Conservation (phyloP, 768 basidiomycete genomes). For the Xerocomus brunneocitrinus region DNA sequence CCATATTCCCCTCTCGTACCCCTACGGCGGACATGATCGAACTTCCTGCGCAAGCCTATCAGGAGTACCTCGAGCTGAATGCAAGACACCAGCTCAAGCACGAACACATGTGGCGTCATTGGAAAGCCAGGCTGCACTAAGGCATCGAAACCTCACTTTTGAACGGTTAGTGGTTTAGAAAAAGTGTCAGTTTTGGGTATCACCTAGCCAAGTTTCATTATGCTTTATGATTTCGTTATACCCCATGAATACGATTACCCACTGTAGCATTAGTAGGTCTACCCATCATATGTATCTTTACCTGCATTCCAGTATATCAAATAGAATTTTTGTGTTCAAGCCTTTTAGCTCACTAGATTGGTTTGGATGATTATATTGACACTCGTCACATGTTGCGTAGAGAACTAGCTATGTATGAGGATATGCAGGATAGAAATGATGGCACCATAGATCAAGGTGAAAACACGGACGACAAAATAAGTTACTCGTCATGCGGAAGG, state of each 20-base stretch:
- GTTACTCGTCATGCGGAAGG: conserved; percentile 21
- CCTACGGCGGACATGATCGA: conserved; percentile 56
- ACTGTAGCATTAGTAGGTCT: conserved; percentile 2
- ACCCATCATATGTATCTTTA: conserved; percentile 19
- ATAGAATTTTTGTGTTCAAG: background rate
- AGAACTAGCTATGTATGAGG: conserved; percentile 3
- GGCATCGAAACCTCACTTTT: background rate
- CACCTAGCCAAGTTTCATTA: background rate
- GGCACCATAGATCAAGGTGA: conserved; percentile 6
- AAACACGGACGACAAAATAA: conserved; percentile 17
- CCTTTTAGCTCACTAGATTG: background rate
- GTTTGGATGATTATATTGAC: background rate
- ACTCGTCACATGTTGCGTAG: background rate
- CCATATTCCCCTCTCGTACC: conserved; percentile 41
- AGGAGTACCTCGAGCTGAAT: conserved; percentile 52
- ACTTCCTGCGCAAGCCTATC: conserved; percentile 55
- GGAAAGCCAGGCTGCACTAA: conserved; percentile 32
- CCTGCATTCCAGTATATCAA: conserved; percentile 8
- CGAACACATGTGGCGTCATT: conserved; percentile 56
- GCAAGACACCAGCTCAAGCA: conserved; percentile 50
- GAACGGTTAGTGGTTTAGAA: background rate
- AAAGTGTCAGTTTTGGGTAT: background rate
- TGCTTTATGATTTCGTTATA: background rate
- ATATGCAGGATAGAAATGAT: conserved; percentile 9
- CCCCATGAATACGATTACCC: conserved; percentile 5